These are phyloP conservation scores for Dentipellis sp. DNA, from an alignment of 768 basidiomycete genomes.

Conservation along the genomic window DNA sequence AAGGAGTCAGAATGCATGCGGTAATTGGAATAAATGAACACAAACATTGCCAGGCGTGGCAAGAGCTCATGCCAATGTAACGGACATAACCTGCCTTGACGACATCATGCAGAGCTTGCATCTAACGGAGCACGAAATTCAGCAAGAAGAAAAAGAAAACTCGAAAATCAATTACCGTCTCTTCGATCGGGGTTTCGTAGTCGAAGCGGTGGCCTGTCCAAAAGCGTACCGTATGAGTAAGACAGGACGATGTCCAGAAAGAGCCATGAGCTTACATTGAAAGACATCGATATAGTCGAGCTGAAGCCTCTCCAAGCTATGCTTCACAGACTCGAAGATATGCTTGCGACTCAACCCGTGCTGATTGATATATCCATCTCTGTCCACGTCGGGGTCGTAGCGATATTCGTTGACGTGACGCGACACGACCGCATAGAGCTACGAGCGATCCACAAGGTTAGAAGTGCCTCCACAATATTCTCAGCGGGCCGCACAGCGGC, in stretches of 20 bases:
- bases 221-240: neutral
- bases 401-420: slow-evolving; percentile 11
- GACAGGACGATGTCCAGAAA: neutral
- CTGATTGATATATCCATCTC: slow-evolving; percentile 26
- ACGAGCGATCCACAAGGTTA: neutral
- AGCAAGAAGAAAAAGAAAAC: neutral
- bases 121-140: slow-evolving; percentile 4
- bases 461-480: neutral
- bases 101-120: slow-evolving; percentile 32
- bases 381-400: slow-evolving; percentile 27
- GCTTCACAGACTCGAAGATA: slow-evolving; percentile 45
- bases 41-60: slow-evolving; percentile 20
- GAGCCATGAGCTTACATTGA: slow-evolving; percentile 27
- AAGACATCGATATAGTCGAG: slow-evolving; percentile 51
- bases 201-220: slow-evolving; percentile 22
- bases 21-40: neutral
- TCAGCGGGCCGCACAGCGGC: neutral
- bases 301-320: slow-evolving; percentile 31
- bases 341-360: slow-evolving; percentile 34
- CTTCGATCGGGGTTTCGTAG: slow-evolving; percentile 25
- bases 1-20: neutral
- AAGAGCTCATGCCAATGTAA: slow-evolving; percentile 24
- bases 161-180: slow-evolving; percentile 3
- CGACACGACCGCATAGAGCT: neutral
- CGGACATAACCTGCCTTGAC: slow-evolving; percentile 29